Conservation (phyloP, 2,329 filamentous ascomycete species). For the Aspergillus aculeatinus region DNA sequence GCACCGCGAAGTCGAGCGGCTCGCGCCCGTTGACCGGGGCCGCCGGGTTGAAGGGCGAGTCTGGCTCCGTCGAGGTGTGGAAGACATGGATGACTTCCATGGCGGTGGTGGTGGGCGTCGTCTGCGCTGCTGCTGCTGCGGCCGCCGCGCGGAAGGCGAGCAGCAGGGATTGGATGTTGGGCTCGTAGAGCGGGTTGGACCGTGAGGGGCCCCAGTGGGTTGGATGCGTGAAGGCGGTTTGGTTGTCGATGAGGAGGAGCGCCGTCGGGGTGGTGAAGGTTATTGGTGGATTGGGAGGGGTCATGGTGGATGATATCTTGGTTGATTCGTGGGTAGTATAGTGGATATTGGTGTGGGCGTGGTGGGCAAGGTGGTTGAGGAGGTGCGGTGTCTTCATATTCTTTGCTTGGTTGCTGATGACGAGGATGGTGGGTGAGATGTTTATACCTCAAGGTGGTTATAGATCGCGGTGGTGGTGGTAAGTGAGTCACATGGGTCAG, state of each 20-base stretch:
- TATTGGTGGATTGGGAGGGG: not conserved
- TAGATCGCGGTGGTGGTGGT: not conserved
- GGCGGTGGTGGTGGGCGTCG: slow-evolving; percentile 4
- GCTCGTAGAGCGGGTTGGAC: slow-evolving; percentile 48
- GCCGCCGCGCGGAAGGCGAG: slow-evolving; percentile 33
- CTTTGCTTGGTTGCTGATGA: not conserved
- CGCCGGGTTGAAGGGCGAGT: slow-evolving; percentile 39
- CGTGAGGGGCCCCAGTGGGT: slow-evolving; percentile 43
- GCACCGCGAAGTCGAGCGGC: slow-evolving; percentile 32
- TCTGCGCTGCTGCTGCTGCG: not conserved
- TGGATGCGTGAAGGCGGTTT: slow-evolving; percentile 43
- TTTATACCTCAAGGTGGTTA: not conserved
- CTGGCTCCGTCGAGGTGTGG: slow-evolving; percentile 42
- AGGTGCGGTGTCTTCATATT: not conserved
- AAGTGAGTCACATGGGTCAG: not conserved
- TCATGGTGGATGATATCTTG: not conserved
- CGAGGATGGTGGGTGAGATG: no score
- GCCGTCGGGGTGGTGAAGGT: slow-evolving; percentile 34
- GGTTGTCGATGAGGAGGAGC: slow-evolving; percentile 51
- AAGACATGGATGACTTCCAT: slow-evolving; percentile 48
- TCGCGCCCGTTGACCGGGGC: slow-evolving; percentile 27
- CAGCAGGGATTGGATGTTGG: slow-evolving; percentile 44
- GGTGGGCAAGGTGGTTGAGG: not conserved
- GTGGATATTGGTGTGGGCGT: not conserved
- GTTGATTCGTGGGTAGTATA: not conserved